phyloP scores from a whole-genome alignment of 1,284 basidiomycete genomes.

The Polyporus tsugae region DNA sequence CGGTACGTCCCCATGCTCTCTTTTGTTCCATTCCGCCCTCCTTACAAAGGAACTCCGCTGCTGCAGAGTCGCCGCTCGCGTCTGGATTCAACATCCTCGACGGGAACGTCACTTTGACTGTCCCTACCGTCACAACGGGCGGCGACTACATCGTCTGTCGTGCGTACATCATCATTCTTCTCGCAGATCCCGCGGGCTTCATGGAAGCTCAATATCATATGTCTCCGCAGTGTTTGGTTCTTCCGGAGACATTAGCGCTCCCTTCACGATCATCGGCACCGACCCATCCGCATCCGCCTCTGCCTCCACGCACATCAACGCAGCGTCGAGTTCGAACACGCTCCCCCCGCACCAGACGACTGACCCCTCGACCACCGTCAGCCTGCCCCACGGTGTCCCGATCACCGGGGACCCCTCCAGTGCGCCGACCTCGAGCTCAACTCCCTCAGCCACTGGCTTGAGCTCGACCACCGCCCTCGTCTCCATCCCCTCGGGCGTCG shows the following conservation, averaged over 20 bases:
- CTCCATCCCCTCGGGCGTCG: constrained; percentile 7
- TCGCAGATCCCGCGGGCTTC: constrained; percentile 9
- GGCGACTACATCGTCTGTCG: constrained; percentile 42
- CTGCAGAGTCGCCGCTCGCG: constrained; percentile 39
- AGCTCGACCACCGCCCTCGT: background rate
- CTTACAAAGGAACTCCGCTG: background rate
- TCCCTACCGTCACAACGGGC: constrained; percentile 37
- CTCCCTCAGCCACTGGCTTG: background rate
- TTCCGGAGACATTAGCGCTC: constrained; percentile 54
- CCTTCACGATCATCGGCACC: constrained; percentile 47
- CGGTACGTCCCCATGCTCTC: constrained; percentile 32
- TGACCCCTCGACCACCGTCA: constrained; percentile 11
- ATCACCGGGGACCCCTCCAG: constrained; percentile 10
- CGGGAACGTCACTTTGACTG: constrained; percentile 37
- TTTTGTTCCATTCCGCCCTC: background rate
- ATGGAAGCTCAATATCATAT: background rate
- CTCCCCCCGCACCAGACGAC: constrained; percentile 22
- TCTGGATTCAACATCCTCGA: constrained; percentile 34
- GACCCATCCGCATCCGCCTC: constrained; percentile 16
- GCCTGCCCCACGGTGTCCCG: constrained; percentile 14
- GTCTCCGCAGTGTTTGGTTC: constrained; percentile 55
- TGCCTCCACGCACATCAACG: constrained; percentile 8
- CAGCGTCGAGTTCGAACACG: constrained; percentile 21
- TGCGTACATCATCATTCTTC: constrained; percentile 25
- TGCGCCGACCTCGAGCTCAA: background rate